Evolutionary conservation across 2,329 filamentous ascomycete species (phyloP).

Genomic region (Cladosporium sp.): DNA sequence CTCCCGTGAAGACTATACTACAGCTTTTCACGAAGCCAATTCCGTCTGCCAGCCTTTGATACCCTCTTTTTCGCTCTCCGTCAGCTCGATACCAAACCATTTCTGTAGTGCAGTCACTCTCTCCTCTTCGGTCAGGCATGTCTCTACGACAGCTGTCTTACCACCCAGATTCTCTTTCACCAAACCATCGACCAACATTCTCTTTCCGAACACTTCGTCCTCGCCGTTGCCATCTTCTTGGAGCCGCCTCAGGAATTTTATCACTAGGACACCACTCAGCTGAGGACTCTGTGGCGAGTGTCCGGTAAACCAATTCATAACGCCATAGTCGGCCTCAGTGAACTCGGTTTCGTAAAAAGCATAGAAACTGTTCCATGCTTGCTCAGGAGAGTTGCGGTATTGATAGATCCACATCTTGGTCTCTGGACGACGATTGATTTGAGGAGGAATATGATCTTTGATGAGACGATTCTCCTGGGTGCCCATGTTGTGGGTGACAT

Average conservation of each 20-base stretch:
- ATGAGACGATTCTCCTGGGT: constrained; percentile 21
- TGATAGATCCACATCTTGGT: constrained; percentile 44
- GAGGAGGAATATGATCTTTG: constrained; percentile 22
- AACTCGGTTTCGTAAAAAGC: constrained; percentile 63
- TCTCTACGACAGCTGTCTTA: constrained; percentile 37
- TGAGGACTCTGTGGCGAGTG: constrained; percentile 47
- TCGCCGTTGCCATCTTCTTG: constrained; percentile 15
- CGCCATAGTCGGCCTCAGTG: constrained; percentile 53
- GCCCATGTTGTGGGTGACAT: constrained; percentile 31
- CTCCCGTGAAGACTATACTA: too few relatives aligned
- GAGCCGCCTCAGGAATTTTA: constrained; percentile 40
- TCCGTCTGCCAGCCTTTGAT: constrained; percentile 27
- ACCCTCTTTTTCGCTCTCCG: constrained; percentile 32
- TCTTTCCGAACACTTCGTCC: constrained; percentile 33
- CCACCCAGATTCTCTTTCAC: constrained; percentile 43
- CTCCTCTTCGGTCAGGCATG: constrained; percentile 39
- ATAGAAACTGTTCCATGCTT: constrained; percentile 57
- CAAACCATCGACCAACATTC: constrained; percentile 39
- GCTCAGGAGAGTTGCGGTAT: constrained; percentile 31
- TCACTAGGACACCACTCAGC: constrained; percentile 47
- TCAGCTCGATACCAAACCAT: constrained; percentile 41
- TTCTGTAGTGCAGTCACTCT: constrained; percentile 38
- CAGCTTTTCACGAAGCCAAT: too few relatives aligned
- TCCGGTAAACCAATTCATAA: constrained; percentile 56
- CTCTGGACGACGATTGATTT: constrained; percentile 18